Base-by-base conservation (phyloP, 768 basidiomycete species). In the Coprinopsis marcescibilis region DNA sequence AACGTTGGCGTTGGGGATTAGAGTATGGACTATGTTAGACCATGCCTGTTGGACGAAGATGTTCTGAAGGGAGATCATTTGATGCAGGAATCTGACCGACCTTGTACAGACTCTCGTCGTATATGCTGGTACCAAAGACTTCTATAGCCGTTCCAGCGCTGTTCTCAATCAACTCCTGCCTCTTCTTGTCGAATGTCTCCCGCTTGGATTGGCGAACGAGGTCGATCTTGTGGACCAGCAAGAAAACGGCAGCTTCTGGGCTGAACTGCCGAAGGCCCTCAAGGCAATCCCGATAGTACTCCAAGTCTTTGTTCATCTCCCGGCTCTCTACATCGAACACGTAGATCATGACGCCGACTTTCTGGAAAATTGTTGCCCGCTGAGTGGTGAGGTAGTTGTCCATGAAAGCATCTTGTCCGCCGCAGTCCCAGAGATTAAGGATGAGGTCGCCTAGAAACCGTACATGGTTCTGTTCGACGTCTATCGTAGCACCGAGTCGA, bases 211-310 rank as follows among this genome's bases (percentile, higher is more conserved):
- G 77, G 50, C 82, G 69, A 43, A 89, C 86, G 21, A 99, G 73
- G 64, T 99, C 96, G 92, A 98, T 97, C 76, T 99, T 99, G 68
- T 99, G 95, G 35, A 98, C 77, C 2, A 97, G 75, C 29, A 97
- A 71, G 65, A 95, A 97, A 2, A 97, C 82, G 10, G 73, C 80
- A 4, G 93, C 92, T 6, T 88, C 85, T 11, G 83, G 82, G 63
- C 86, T 89, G 58, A 77, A 84, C 57, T 83, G 80, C 38, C 77
- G 70, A 24, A 98, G 68, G 2, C 91, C 88, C 3, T 85, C 81
- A 41, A 99, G 73, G 65, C 94, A 97, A 50, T 94, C 88, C 35
- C 83, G 81, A 63, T 92, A 98, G 65, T 96, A 98, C 59, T 84
- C 80, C 23, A 94, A 70, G 67, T 98, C 96, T 65, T 88, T 88